Evolutionary conservation across 352 stramenopile species (phyloP).

Genomic region (Globisporangium spinosum): DNA sequence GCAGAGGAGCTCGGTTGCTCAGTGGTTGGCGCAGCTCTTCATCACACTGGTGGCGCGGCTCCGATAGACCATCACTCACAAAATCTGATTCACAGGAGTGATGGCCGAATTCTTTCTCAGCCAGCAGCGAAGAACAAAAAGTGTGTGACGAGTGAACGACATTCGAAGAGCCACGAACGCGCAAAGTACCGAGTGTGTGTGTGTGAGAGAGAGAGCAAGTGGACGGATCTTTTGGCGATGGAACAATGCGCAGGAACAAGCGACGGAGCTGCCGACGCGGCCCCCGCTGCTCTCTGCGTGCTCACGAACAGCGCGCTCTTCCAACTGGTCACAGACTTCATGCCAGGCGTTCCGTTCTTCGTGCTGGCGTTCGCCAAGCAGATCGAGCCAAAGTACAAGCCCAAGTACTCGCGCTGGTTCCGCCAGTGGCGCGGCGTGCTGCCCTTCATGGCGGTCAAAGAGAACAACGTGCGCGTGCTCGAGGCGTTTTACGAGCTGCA

Average conservation of each 20-base stretch:
- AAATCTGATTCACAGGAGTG: too few relatives aligned
- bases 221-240: neutral
- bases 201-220: neutral
- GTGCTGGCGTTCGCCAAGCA: slow-evolving; percentile 4
- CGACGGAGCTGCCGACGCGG: neutral
- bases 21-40: neutral
- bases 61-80: too few relatives aligned
- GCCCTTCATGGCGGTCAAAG: slow-evolving; percentile 12
- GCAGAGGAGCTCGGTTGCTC: slow-evolving; percentile 25
- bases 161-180: neutral
- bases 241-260: neutral
- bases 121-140: neutral
- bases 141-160: neutral
- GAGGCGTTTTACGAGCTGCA: slow-evolving; percentile 5
- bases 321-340: neutral
- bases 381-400: slow-evolving; percentile 10
- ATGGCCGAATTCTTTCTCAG: neutral
- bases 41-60: too few relatives aligned
- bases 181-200: neutral
- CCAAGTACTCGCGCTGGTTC: slow-evolving; percentile 8
- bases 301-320: slow-evolving; percentile 13
- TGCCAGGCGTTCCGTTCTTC: neutral
- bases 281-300: neutral
- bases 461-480: slow-evolving; percentile 5
- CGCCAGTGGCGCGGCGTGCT: slow-evolving; percentile 12